Evolutionary conservation across 768 basidiomycete species (phyloP), one percentile per base, ranked within the genome.

Genomic region (Leucosporidium scottii): DNA sequence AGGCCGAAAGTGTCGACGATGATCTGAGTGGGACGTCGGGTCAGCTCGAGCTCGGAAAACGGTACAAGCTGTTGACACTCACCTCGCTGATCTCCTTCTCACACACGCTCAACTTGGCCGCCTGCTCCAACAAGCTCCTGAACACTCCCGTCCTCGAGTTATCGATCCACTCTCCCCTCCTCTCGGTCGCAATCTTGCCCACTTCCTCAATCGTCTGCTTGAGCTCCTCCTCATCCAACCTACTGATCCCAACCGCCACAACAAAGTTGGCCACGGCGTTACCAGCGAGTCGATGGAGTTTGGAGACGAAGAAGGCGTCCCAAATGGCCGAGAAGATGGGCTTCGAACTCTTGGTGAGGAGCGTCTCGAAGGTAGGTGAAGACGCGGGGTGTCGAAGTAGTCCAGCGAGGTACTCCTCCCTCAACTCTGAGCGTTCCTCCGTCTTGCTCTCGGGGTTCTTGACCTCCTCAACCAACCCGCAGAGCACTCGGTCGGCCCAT

Each of bases 241-340:
- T 81, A 59, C 85, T 84, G 31, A 93, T 71, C 0, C 87, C 89
- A 76, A 86, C 87, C 0, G 93, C 88, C 7, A 93, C 82, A 27
- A 97, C 93, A 74, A 92, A 99, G 76, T 98, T 99, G 18, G 90
- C 92, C 3, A 93, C 89, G 4, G 93, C 91, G 78, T 99, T 94
- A 25, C 83, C 81, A 23, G 88, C 86, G 34, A 96, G 80, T 65
- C 87, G 84, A 4, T 82, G 78, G 48, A 96, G 80, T 69, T 86
- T 79, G n/a, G 85, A 85, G 54, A 79, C 77, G 76, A 98, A 87
- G 78, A 96, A 93, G 0, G 83, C 82, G 4, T 79, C 74, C 94
- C 94, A 98, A 8, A 96, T 75, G 0, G 81, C 74, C 39, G 79
- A 76, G 75, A 93, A 93, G 2, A 86, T 82, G 23, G 78, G 74